Base-by-base conservation (phyloP, 1,284 basidiomycete genomes). In the Fomitopsis palustris region DNA sequence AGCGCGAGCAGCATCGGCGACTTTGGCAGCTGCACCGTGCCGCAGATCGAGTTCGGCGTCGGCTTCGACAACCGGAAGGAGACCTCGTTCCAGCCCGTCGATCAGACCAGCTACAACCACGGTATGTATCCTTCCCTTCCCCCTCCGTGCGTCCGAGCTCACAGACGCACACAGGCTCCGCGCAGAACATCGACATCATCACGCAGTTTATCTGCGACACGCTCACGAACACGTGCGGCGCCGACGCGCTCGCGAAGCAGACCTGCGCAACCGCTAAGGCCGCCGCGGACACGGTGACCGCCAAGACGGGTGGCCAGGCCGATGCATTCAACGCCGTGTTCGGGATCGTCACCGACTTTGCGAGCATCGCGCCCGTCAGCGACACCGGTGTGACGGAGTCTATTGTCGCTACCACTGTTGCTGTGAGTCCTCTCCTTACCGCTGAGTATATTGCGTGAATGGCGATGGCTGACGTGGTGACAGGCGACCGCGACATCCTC, bases 51-150 rank as follows among this genome's bases (percentile, higher is more conserved):
- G 63, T 88, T 88, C 64, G 84, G 76, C 31, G 74, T 68, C 9
- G 84, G 84, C 8, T 84, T 87, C 61, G 83, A 87, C 64, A 73
- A 73, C 62, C 77, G 86, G 54, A 81, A 76, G 63, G 86, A 86
- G 65, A 84, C 82, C 14, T 78, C 77, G 67, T 85, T 83, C 75
- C 66, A 79, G 66, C 81, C 81, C 43, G 73, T 70, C 47, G 78
- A 84, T 65, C 65, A 73, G 49, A 61, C 33, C 9, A 43, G 52
- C 5, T 57, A 56, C 56, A 42, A 9, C 41, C 35, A 29, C 42
- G 52, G 56, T 31, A 60, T 14, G 10, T 39, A 52, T 39, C 53
- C 12, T 17, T 4, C 27, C 54, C 3, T 10, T 12, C n/a, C 12
- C 41, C 19, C 51, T 38, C 53, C 42, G 52, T 70, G 78, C 81